These are phyloP conservation scores for Fusarium tuaranense DNA, from an alignment of 2,329 filamentous ascomycete genomes.

Conservation along the genomic window DNA sequence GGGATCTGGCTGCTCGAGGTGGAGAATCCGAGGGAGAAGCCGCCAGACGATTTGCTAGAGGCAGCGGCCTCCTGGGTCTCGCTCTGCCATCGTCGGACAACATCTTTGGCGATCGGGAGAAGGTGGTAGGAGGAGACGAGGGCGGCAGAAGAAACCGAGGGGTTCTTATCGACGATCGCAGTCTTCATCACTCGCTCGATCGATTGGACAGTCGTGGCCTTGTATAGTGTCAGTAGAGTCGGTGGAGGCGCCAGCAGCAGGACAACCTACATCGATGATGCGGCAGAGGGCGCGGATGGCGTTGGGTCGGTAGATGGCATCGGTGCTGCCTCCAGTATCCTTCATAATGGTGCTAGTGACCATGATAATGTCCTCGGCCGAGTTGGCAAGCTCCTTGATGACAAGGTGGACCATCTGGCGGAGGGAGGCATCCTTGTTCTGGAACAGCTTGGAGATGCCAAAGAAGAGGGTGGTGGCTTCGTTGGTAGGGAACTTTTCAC, in stretches of 20 bases:
- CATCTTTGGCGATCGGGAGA: constrained; percentile 93
- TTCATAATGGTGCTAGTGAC: constrained; percentile 99
- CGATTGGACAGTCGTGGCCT: constrained; percentile 95
- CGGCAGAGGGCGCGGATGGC: constrained; percentile 95
- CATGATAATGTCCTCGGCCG: constrained; percentile 99
- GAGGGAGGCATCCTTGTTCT: constrained; percentile 98
- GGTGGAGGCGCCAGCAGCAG: constrained; percentile 22
- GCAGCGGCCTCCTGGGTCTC: constrained; percentile 98
- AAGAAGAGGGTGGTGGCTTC: constrained; percentile 99
- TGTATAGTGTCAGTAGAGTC: constrained; percentile 44
- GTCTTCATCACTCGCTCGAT: constrained; percentile 99
- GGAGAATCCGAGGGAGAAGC: constrained; percentile 93
- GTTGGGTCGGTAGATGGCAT: constrained; percentile 94
- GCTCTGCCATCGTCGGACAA: constrained; percentile 97
- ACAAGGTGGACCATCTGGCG: constrained; percentile 99
- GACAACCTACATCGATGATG: constrained; percentile 85
- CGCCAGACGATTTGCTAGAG: constrained; percentile 86
- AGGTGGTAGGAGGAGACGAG: constrained; percentile 98
- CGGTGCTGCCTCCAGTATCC: constrained; percentile 94
- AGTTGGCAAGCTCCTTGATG: constrained; percentile 96
- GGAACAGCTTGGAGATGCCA: constrained; percentile 98
- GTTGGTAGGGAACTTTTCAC: constrained; percentile 95
- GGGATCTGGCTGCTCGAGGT: constrained; percentile 78
- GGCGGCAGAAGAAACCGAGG: constrained; percentile 94
- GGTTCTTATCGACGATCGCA: constrained; percentile 98